Percentiles rank a stretch among this genome's conserved stretches.
Conservation (phyloP, 208 protist species). For the Acanthamoeba lenticulata region DNA sequence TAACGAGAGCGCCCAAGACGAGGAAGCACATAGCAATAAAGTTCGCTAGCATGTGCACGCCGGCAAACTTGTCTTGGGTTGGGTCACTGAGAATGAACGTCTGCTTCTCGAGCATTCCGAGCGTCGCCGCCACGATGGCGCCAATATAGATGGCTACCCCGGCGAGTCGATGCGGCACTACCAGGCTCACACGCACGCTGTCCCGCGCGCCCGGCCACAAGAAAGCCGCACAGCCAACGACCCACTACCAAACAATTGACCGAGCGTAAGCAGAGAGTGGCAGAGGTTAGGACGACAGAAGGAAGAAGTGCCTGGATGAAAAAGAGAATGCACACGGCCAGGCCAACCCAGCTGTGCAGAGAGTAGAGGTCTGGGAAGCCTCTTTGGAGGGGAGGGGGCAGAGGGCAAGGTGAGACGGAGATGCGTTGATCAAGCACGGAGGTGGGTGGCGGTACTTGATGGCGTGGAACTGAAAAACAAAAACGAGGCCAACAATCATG, state of each 20-base stretch:
- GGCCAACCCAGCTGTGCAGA: neutral
- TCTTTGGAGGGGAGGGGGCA: neutral
- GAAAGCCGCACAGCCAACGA: neutral
- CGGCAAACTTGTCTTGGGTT: neutral
- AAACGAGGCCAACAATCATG: neutral
- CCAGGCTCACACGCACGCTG: neutral
- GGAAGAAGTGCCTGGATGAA: neutral
- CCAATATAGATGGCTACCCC: neutral
- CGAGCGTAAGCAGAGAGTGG: no score
- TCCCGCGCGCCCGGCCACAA: neutral
- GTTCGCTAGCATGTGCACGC: constrained; percentile 17
- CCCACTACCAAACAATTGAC: neutral
- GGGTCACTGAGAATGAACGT: constrained; percentile 27
- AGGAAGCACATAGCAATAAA: neutral
- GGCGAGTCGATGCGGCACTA: neutral
- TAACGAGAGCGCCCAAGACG: neutral
- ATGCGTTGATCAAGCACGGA: no score
- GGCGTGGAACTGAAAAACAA: constrained; percentile 26
- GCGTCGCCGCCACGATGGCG: neutral
- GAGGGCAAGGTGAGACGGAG: neutral
- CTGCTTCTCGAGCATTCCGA: constrained; percentile 20
- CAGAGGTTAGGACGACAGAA: neutral
- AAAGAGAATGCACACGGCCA: neutral
- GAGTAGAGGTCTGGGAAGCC: constrained; percentile 36
- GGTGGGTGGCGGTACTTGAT: neutral